Percentiles rank a stretch among this genome's conserved stretches.
Evolutionary conservation across 192 early-diverging fungal species (phyloP).

Genomic region (Entomortierella lignicola): DNA sequence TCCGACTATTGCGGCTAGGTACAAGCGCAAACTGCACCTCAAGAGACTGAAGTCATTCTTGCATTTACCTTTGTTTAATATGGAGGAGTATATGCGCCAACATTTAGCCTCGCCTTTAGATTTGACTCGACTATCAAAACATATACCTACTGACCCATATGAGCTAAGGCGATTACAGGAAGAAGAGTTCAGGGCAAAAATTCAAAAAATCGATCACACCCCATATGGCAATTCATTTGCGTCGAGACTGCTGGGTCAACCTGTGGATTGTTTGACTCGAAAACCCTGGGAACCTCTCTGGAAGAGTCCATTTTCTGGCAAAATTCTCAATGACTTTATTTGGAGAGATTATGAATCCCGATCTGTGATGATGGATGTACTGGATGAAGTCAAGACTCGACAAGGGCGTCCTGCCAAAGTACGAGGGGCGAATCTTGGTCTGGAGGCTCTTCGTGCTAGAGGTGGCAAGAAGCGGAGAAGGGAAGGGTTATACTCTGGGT

Average conservation of each 20-base stretch:
- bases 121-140: conserved; percentile 27
- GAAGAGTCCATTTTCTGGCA: conserved; percentile 78
- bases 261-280: conserved; percentile 64
- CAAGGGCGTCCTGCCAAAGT: conserved; percentile 45
- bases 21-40: conserved; percentile 67
- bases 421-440: conserved; percentile 11
- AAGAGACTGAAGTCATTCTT: conserved; percentile 71
- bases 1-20: conserved; percentile 58
- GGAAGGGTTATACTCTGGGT: conserved; percentile 7
- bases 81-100: conserved; percentile 66
- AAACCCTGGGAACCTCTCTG: conserved; percentile 62
- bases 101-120: conserved; percentile 48
- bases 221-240: conserved; percentile 80
- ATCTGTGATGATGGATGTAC: conserved; percentile 58
- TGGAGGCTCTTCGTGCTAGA: conserved; percentile 7
- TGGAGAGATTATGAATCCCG: conserved; percentile 73
- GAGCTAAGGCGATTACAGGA: conserved; percentile 31
- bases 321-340: conserved; percentile 84
- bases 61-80: conserved; percentile 72
- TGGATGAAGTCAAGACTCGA: conserved; percentile 59
- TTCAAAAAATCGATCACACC: conserved; percentile 60
- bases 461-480: conserved; percentile 27
- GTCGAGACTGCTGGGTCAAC: conserved; percentile 75
- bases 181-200: conserved; percentile 45
- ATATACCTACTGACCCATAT: conserved; percentile 37